Conservation (phyloP, 176 grass and related monocot genomes). For the Hordeum marinum region DNA sequence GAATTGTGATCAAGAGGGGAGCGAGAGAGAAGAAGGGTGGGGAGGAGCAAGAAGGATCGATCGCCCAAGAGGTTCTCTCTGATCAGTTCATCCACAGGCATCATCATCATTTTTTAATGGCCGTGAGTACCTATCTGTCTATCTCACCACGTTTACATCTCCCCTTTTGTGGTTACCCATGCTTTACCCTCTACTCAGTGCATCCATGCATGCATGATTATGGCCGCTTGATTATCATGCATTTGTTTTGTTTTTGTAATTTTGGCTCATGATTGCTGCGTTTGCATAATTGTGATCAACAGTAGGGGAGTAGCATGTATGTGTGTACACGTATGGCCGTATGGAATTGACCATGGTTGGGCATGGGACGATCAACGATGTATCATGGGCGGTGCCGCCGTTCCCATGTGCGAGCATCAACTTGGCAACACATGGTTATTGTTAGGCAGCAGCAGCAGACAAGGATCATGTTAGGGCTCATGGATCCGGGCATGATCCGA, state of each 20-base stretch:
- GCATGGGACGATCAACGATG: background rate
- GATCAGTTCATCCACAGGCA: background rate
- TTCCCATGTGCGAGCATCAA: slow-evolving; percentile 5
- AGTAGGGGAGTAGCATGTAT: background rate
- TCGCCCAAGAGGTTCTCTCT: background rate
- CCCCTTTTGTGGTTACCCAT: background rate
- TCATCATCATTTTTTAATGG: background rate
- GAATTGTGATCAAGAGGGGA: background rate
- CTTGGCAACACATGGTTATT: background rate
- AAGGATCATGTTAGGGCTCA: background rate
- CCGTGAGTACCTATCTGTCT: background rate
- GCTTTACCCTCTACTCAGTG: background rate
- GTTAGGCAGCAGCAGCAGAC: background rate
- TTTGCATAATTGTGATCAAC: background rate
- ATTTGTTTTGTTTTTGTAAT: background rate
- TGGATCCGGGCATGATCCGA: slow-evolving; percentile 23
- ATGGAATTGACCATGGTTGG: slow-evolving; percentile 12
- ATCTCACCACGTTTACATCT: background rate
- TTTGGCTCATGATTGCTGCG: background rate
- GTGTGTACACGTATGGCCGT: background rate
- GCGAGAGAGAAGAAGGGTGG: background rate
- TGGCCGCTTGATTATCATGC: background rate
- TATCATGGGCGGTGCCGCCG: background rate
- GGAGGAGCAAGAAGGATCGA: background rate
- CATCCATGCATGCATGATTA: background rate